Evolutionary conservation across 2,329 filamentous ascomycete species (phyloP).

Genomic region (Alternaria burnsii): DNA sequence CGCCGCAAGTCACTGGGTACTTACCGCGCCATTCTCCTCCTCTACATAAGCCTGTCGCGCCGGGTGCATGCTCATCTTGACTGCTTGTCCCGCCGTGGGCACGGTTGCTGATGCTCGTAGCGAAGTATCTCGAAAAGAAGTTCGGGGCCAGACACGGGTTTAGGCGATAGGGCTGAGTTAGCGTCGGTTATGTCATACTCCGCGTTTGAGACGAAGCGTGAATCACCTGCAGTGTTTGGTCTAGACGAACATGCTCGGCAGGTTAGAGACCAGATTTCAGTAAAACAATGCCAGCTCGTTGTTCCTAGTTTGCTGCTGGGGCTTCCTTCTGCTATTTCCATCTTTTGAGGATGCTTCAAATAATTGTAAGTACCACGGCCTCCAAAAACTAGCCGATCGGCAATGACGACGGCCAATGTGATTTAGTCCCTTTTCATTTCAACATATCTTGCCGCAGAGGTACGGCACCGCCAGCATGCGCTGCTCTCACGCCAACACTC

Average conservation of each 20-base stretch:
- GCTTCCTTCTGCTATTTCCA: neutral
- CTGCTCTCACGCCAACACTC: conserved; percentile 10
- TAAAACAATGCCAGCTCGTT: conserved; percentile 1
- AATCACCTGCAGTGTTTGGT: conserved; percentile 20
- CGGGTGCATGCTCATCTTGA: conserved; percentile 74
- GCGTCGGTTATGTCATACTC: conserved; percentile 38
- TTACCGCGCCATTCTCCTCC: conserved; percentile 75
- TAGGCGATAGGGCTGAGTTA: conserved; percentile 41
- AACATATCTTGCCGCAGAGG: conserved; percentile 32
- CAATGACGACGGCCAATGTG: conserved; percentile 42
- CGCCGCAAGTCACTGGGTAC: conserved; percentile 32
- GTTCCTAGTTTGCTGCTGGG: neutral
- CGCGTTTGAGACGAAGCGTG: conserved; percentile 23
- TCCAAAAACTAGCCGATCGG: conserved; percentile 39
- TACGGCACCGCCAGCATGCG: conserved; percentile 34
- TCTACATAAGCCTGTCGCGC: conserved; percentile 93
- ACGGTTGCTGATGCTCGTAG: conserved; percentile 20
- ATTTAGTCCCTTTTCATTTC: conserved; percentile 37
- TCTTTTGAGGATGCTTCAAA: conserved; percentile 24
- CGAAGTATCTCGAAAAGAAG: conserved; percentile 28
- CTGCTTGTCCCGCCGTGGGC: conserved; percentile 22
- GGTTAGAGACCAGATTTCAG: conserved; percentile 22
- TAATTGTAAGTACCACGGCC: conserved; percentile 34
- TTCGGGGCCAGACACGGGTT: conserved; percentile 27
- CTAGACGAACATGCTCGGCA: conserved; percentile 6